A percentile compares a stretch with the other conserved stretches of the same genome.
These are phyloP conservation scores for Sugiyamaella pinicola DNA, from an alignment of 1,139 yeast species.

Conservation along the genomic window DNA sequence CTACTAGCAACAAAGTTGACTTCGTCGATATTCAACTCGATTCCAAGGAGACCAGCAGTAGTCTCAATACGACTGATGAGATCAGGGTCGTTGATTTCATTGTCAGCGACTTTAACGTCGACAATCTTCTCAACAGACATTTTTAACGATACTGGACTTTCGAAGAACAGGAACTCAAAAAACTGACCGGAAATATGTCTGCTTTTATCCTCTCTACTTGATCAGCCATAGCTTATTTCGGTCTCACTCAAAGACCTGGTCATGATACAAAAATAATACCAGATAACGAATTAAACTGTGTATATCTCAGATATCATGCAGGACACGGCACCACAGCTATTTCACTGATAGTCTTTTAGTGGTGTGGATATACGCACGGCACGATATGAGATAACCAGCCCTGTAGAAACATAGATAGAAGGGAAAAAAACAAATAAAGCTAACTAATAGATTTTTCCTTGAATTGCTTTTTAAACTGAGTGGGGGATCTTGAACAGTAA, in stretches of 20 bases:
- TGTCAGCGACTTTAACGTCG: constrained; percentile 15
- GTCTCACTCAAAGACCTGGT: not conserved
- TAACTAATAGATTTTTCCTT: too few species aligned
- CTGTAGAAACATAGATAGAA: not conserved
- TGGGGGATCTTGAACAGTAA: not conserved
- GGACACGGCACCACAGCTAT: constrained; percentile 16
- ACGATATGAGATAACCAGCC: constrained; percentile 11
- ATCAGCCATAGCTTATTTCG: not conserved
- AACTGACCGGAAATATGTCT: not conserved
- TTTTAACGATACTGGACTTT: constrained; percentile 1
- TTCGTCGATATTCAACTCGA: constrained; percentile 15
- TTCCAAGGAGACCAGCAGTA: constrained; percentile 17
- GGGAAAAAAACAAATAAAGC: not conserved
- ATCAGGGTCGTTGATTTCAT: constrained; percentile 10
- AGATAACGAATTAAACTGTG: constrained; percentile 15
- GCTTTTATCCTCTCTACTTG: constrained; percentile 8
- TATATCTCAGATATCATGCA: constrained; percentile 11
- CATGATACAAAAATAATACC: constrained; percentile 10
- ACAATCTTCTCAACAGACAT: constrained; percentile 17
- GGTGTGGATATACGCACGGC: constrained; percentile 10
- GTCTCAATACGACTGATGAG: constrained; percentile 18
- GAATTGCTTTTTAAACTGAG: not conserved
- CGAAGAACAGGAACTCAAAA: not conserved
- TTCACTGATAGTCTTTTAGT: not conserved
- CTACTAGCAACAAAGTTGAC: constrained; percentile 16